Conservation (phyloP, 2,329 filamentous ascomycete genomes). For the Raffaelea arxii region DNA sequence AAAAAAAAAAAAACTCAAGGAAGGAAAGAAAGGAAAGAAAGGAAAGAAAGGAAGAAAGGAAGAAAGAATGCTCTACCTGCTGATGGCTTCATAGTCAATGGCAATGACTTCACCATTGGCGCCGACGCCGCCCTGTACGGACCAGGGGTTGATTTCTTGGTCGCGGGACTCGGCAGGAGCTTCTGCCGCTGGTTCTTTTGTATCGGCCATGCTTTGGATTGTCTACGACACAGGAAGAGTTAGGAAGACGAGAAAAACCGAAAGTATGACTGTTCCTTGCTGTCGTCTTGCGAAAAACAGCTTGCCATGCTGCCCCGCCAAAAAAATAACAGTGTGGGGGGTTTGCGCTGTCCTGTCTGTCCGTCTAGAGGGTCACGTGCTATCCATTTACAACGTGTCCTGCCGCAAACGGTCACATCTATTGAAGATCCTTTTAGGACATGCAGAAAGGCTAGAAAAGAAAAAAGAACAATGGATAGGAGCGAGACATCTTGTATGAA, state of each 20-base stretch:
- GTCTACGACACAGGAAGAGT: too few species aligned
- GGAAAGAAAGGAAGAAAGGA: background rate
- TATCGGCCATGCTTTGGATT: too few species aligned
- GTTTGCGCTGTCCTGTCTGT: too few species aligned
- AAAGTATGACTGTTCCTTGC: background rate
- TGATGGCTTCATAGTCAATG: constrained; percentile 15
- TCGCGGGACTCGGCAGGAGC: constrained; percentile 4
- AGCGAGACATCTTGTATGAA: background rate
- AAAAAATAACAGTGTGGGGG: too few species aligned
- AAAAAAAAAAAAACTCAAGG: background rate
- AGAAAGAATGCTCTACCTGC: constrained; percentile 11
- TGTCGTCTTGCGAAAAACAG: background rate
- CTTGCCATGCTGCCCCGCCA: too few species aligned
- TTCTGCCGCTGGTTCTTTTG: constrained; percentile 13
- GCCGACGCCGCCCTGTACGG: constrained; percentile 13
- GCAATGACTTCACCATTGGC: constrained; percentile 13
- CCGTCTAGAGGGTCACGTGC: too few species aligned
- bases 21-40: background rate
- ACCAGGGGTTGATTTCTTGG: constrained; percentile 16
- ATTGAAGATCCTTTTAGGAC: too few species aligned
- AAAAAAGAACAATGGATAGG: background rate
- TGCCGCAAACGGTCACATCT: too few species aligned
- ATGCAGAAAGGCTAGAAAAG: background rate
- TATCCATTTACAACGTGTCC: too few species aligned
- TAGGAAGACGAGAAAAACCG: too few species aligned